phyloP scores from a whole-genome alignment of 2,329 filamentous ascomycete genomes.

The Phaeosphaeriaceae sp. region DNA sequence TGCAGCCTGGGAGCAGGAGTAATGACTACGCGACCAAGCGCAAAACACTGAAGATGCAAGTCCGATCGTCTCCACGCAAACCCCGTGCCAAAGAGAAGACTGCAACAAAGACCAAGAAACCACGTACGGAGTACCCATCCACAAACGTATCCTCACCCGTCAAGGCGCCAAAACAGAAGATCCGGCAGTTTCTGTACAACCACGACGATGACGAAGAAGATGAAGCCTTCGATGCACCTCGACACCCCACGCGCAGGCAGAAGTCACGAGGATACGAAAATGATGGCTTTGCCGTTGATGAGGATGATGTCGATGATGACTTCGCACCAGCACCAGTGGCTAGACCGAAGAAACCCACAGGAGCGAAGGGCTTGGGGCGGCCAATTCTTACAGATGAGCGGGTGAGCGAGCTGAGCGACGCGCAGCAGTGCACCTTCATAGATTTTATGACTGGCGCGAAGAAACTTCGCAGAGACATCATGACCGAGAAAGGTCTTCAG shows the following conservation, averaged over 20 bases:
- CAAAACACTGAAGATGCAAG: constrained; percentile 58
- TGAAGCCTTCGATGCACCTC: constrained; percentile 30
- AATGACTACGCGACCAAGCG: constrained; percentile 51
- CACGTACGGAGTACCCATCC: constrained; percentile 62
- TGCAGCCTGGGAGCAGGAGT: constrained; percentile 53
- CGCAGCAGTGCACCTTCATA: constrained; percentile 68
- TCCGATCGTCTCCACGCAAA: constrained; percentile 58
- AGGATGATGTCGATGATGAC: constrained; percentile 50
- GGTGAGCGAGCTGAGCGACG: constrained; percentile 61
- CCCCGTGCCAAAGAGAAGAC: constrained; percentile 27
- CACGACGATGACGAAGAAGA: constrained; percentile 36
- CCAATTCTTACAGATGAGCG: constrained; percentile 66
- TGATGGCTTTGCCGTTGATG: constrained; percentile 46
- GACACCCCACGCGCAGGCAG: constrained; percentile 22
- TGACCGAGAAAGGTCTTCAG: constrained; percentile 64
- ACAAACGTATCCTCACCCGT: constrained; percentile 73
- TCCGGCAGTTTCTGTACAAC: constrained; percentile 34
- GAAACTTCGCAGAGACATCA: constrained; percentile 65
- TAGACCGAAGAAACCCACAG: constrained; percentile 44
- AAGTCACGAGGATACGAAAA: constrained; percentile 45
- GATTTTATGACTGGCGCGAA: constrained; percentile 71
- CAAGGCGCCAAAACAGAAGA: constrained; percentile 52
- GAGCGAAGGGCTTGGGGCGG: constrained; percentile 56
- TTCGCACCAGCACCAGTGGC: constrained; percentile 53
- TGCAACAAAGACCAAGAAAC: constrained; percentile 35